These are phyloP conservation scores for Mediolabrus comicus DNA, from an alignment of 108 stramenopile genomes.

Conservation along the genomic window DNA sequence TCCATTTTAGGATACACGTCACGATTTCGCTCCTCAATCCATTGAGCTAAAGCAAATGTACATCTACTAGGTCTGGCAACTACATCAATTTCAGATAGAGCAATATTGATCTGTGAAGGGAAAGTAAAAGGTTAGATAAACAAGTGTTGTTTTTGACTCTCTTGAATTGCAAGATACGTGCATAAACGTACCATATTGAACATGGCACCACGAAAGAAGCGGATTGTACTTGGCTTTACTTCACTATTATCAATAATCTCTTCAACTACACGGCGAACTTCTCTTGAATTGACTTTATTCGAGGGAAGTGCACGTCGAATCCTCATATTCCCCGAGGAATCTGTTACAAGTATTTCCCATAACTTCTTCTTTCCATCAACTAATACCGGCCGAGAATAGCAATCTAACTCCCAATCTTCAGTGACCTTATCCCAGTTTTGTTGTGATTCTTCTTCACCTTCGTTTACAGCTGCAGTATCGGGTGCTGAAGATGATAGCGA, in stretches of 20 bases:
- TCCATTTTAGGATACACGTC: constrained; percentile 86
- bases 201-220: constrained; percentile 97
- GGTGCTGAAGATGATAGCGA: constrained; percentile 16
- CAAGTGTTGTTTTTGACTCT: too few relatives aligned
- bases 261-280: constrained; percentile 83
- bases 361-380: constrained; percentile 85
- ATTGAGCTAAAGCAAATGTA: constrained; percentile 88
- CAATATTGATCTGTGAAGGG: constrained; percentile 70
- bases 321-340: constrained; percentile 79
- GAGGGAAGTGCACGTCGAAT: constrained; percentile 63
- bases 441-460: background rate
- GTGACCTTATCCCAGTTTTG: constrained; percentile 31
- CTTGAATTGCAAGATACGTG: background rate
- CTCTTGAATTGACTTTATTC: constrained; percentile 91
- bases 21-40: constrained; percentile 90
- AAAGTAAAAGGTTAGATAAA: background rate
- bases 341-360: constrained; percentile 95
- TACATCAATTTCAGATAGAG: constrained; percentile 78
- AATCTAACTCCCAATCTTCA: constrained; percentile 89
- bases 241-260: constrained; percentile 81
- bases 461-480: background rate
- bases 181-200: constrained; percentile 89
- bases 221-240: constrained; percentile 73
- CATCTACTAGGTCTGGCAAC: constrained; percentile 83
- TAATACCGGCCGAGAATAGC: constrained; percentile 91